phyloP scores from a whole-genome alignment of 441 rosid species.

The Pelargonium fulgidum region DNA sequence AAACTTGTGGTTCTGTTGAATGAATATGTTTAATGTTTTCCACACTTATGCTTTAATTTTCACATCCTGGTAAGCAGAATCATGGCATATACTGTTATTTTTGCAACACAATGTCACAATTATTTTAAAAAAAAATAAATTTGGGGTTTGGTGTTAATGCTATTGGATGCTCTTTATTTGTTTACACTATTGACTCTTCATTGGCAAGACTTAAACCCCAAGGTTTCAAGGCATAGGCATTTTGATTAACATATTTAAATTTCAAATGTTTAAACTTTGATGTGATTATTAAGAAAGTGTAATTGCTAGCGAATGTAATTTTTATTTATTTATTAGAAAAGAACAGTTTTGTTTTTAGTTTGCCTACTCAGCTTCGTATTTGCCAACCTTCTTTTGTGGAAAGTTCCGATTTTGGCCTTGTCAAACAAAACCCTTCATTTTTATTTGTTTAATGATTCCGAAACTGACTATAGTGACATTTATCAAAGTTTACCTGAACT shows the following conservation, averaged over 20 bases:
- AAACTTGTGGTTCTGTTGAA: not conserved
- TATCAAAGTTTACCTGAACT: not conserved
- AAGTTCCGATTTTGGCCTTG: not conserved
- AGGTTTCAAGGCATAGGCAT: not conserved
- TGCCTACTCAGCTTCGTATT: not conserved
- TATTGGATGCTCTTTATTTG: not conserved
- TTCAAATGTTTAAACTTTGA: not conserved
- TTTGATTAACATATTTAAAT: not conserved
- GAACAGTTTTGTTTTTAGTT: not conserved
- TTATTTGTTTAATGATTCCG: not conserved
- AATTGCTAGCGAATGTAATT: no score
- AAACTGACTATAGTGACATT: not conserved
- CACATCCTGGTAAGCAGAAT: not conserved
- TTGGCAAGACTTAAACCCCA: not conserved
- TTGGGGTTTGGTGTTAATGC: not conserved
- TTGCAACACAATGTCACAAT: not conserved
- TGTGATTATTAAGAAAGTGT: not conserved
- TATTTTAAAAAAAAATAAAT: not conserved
- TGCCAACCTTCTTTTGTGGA: not conserved
- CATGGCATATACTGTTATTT: not conserved
- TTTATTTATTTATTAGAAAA: no score
- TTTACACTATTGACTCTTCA: not conserved
- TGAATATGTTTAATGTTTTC: not conserved
- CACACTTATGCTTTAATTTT: not conserved
- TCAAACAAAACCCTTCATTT: not conserved